Base-by-base conservation (phyloP, 148 eudicot genomes). In the Nepenthes mirabilis region DNA sequence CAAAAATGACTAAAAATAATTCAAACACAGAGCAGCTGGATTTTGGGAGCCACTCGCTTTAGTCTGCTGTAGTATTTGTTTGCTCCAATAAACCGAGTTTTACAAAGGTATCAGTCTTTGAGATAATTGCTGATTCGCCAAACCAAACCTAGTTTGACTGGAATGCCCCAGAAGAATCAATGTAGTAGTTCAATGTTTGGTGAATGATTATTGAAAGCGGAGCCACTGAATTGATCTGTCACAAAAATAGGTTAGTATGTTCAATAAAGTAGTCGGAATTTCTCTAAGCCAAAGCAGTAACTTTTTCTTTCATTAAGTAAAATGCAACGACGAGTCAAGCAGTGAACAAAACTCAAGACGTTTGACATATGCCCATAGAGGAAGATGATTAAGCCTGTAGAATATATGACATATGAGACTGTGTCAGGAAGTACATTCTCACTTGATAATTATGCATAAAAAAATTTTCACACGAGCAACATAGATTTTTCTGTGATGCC, bases 41-140 rank as follows among this genome's bases (percentile, higher is more conserved):
- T n/a, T 23, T 33, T 1, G n/a, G 4, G 9, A 36, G 9, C 57
- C 60, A 60, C 1, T 94, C 99, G 70, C 90, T 89, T 75, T 70
- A 59, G 71, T 94, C 99, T 63, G 97, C 83, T 66, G 99, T 89
- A 11, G 97, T 89, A 63, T 84, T 86, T 66, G 86, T 82, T 77
- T 94, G 99, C 65, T 94, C 99, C 63, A 81, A 40, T 54, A 94
- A 72, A 32, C 87, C 91, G 1, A 62, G 63, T 75, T 76, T 84
- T 12, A 52, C 65, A 74, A 94, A 68, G 49, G 95, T 79, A 55
- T 59, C 63, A 9, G 57, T 32, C 68, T 77, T 84, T 40, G 99
- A 83, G 69, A 89, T 86, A 47, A 97, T 97, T 54, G 89, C 76
- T 52, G 97, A 95, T 66, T 94, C 99, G 50, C 61, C 65, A 65